Conservation (phyloP, 176 grass and related monocot genomes). For the Musa schizocarpa region DNA sequence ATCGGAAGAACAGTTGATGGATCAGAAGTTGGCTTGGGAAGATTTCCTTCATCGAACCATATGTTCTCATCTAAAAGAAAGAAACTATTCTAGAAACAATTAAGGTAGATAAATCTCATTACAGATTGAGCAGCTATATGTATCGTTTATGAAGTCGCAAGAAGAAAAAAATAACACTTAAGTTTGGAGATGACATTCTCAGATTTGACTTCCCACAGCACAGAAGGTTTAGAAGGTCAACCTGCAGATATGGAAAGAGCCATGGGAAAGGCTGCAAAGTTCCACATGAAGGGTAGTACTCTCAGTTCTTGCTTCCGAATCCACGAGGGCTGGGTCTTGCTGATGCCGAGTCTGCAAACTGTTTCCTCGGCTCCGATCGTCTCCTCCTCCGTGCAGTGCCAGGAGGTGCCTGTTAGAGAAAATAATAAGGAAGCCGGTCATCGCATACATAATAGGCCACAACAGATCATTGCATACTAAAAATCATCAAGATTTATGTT, state of each 20-base stretch:
- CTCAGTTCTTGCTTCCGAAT: slow-evolving; percentile 21
- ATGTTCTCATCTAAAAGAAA: no score
- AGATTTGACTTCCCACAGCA: not conserved
- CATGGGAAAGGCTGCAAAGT: not conserved
- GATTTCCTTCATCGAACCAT: no score
- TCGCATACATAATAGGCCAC: not conserved
- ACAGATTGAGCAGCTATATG: no score
- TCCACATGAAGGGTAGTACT: no score
- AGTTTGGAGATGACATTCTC: not conserved
- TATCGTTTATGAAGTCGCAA: not conserved
- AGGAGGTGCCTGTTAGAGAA: slow-evolving; percentile 26
- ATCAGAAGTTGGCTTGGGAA: no score
- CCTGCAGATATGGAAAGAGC: not conserved
- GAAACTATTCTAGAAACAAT: no score
- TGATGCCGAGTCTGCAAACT: slow-evolving; percentile 18
- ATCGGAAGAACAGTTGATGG: no score
- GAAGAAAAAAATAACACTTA: not conserved
- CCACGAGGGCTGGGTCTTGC: slow-evolving; percentile 16
- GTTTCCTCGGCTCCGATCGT: slow-evolving; percentile 13
- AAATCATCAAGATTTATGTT: not conserved
- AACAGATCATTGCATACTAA: no score
- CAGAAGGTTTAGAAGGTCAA: not conserved
- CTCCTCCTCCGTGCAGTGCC: slow-evolving; percentile 37
- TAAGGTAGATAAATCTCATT: no score
- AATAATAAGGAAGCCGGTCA: not conserved